Evolutionary conservation across 495 filamentous ascomycete genomes (phyloP), one percentile per base, ranked within the genome.

Genomic region (Aspergillus steynii): DNA sequence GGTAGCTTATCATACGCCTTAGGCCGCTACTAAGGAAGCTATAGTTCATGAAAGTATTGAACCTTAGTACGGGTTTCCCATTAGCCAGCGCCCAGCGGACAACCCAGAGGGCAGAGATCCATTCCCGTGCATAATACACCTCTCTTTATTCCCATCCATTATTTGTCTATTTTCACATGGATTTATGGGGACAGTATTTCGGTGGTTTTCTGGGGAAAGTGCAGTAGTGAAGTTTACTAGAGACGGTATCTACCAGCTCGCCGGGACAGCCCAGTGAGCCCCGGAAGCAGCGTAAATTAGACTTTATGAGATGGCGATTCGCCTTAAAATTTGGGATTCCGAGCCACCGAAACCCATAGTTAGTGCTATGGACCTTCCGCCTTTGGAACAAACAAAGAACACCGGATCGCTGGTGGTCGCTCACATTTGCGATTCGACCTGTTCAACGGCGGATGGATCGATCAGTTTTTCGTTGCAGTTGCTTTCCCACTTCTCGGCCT

Each of bases 401-500:
- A 42, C 1, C 10, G 37, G 37, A 10, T 10, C 7, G 37, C 37
- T 42, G 37, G 8, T 42, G 37, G 32, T 48, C 29, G 53, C 56
- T 66, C 64, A 63, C 61, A 63, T 65, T 66, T 62, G 56, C 14
- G 58, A 63, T 64, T 45, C 54, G 65, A 67, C 65, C 56, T 70
- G 63, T 70, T 63, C 60, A 64, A 66, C 55, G 53, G 51, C 56
- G 28, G 55, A 27, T 63, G 58, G 61, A 63, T 61, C 61, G 61
- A 58, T 64, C 65, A 63, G 60, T 54, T 65, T 59, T 65, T 12
- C 14, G 37, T 14, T 12, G 9, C 37, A 3, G 37, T 42, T 10
- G 37, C 12, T 15, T 55, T 52, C 52, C 37, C 37, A 42, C 37
- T 42, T 42, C 62, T 68, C 68, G 73, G 73, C 68, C 74, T 79